Evolutionary conservation across 192 early-diverging fungal species (phyloP).

Genomic region (Linnemannia hyalina): DNA sequence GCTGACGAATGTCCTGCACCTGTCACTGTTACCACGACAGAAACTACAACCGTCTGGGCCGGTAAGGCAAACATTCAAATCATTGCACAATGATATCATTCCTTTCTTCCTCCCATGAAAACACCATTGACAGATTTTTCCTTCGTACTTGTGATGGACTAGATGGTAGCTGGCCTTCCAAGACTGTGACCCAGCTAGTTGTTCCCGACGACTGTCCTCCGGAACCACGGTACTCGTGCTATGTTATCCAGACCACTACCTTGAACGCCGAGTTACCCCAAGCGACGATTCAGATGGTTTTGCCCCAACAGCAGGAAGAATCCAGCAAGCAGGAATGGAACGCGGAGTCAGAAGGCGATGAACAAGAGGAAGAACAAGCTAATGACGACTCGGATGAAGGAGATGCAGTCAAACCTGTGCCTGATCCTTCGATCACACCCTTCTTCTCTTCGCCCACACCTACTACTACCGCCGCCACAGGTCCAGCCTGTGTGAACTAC

Average conservation of each 20-base stretch:
- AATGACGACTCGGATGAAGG: background rate
- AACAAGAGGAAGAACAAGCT: background rate
- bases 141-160: background rate
- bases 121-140: too few species aligned
- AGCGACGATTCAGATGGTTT: slow-evolving; percentile 20
- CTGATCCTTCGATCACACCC: background rate
- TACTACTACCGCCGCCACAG: background rate
- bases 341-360: background rate
- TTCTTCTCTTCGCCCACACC: background rate
- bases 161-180: slow-evolving; percentile 29
- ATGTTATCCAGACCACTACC: slow-evolving; percentile 7
- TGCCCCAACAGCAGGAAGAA: slow-evolving; percentile 5
- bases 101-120: too few species aligned
- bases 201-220: slow-evolving; percentile 19
- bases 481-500: slow-evolving; percentile 8
- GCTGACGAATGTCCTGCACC: slow-evolving; percentile 3
- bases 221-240: slow-evolving; percentile 26
- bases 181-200: slow-evolving; percentile 1
- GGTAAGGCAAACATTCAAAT: background rate
- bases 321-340: background rate
- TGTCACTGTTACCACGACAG: slow-evolving; percentile 17
- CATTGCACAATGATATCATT: background rate
- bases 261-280: background rate
- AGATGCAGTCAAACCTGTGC: too few species aligned
- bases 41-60: slow-evolving; percentile 14